Evolutionary conservation across 2,329 filamentous ascomycete species (phyloP).

Genomic region (Apiospora sp.): DNA sequence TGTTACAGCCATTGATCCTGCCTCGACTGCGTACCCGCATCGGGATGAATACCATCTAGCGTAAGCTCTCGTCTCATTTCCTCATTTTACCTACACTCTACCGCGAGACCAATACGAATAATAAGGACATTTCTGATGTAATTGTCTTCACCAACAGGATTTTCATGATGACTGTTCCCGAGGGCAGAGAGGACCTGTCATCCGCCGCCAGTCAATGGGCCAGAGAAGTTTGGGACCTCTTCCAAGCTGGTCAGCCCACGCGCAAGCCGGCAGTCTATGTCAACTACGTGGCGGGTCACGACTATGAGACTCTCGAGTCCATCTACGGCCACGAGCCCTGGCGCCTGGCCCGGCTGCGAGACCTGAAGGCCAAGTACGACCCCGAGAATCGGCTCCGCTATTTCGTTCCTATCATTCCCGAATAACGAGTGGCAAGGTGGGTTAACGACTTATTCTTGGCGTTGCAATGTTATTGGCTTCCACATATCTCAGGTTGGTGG

Average conservation of each 20-base stretch:
- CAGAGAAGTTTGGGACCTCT: neutral
- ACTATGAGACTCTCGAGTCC: constrained; percentile 30
- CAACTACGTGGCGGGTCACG: constrained; percentile 25
- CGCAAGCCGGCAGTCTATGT: constrained; percentile 22
- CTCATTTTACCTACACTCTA: too few relatives aligned
- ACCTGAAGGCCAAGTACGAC: constrained; percentile 45
- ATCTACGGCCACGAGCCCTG: constrained; percentile 43
- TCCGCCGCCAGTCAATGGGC: neutral
- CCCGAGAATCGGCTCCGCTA: constrained; percentile 33
- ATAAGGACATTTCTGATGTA: too few relatives aligned
- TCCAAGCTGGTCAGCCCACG: neutral
- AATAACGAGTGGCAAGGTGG: too few relatives aligned
- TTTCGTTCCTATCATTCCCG: constrained; percentile 6
- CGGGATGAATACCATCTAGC: neutral
- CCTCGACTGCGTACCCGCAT: neutral
- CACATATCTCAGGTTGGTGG: too few relatives aligned
- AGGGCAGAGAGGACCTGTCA: too few relatives aligned
- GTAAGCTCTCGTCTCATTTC: too few relatives aligned
- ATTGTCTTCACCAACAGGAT: too few relatives aligned
- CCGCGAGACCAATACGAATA: too few relatives aligned
- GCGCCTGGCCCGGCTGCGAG: constrained; percentile 38
- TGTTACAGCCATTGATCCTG: neutral
- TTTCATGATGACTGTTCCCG: too few relatives aligned
- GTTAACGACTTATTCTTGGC: too few relatives aligned
- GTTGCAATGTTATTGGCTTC: too few relatives aligned